Evolutionary conservation across 345 rosid species (phyloP).

Genomic region (Rhodomyrtus tomentosa): DNA sequence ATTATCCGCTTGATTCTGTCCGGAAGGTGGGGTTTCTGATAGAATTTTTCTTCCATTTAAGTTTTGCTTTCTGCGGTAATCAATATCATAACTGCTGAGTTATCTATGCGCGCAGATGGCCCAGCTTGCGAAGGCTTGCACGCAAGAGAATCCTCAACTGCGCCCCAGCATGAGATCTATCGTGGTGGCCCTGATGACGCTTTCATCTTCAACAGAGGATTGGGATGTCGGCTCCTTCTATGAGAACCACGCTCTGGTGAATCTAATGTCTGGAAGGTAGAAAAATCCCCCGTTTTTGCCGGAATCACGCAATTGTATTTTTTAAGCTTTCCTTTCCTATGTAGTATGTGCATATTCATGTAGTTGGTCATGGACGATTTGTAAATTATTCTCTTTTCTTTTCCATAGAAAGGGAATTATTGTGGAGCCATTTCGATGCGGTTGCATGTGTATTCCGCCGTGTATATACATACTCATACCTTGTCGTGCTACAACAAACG

Average conservation of each 20-base stretch:
- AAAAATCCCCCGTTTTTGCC: neutral
- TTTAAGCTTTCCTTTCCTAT: neutral
- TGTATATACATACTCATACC: neutral
- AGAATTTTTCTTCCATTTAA: neutral
- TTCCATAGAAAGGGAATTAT: neutral
- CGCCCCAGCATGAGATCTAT: conserved; percentile 87
- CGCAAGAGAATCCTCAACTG: conserved; percentile 65
- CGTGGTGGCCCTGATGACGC: conserved; percentile 80
- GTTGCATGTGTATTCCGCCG: neutral
- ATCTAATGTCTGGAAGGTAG: conserved; percentile 82
- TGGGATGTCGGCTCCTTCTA: conserved; percentile 70
- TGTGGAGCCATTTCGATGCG: neutral
- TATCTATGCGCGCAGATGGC: conserved; percentile 50
- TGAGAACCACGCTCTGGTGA: conserved; percentile 54
- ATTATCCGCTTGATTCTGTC: conserved; percentile 59
- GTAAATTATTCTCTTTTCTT: neutral
- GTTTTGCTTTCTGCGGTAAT: neutral
- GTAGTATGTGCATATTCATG: neutral
- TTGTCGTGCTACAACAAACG: neutral
- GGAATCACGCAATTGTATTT: neutral
- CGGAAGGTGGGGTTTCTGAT: conserved; percentile 37
- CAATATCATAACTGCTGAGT: neutral
- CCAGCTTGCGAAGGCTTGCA: conserved; percentile 79
- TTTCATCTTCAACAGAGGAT: conserved; percentile 70
- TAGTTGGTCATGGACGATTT: neutral